Base-by-base conservation (phyloP, 2,329 filamentous ascomycete genomes). In the Ascochyta koolunga region DNA sequence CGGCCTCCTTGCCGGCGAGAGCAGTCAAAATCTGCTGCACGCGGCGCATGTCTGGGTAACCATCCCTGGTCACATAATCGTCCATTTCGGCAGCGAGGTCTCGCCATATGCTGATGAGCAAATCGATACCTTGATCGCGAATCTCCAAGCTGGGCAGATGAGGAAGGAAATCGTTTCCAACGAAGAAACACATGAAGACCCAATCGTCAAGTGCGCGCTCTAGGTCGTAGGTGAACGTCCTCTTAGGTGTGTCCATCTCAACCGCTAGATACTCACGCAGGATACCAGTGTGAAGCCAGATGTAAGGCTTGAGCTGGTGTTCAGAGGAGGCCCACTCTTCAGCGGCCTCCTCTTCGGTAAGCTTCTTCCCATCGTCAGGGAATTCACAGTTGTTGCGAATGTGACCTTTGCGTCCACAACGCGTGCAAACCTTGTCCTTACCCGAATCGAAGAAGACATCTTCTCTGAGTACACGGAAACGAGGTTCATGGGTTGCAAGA, bases 161-260 rank as follows among this genome's bases (percentile, higher is more conserved):
- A 44, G 95, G 95, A 64, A 99, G 79, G 78, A 99, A 99, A 79
- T 99, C 96, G 76, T 99, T 99, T 63, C 93, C 93, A 51, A 98
- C 93, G 73, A 98, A 98, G 79, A 96, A 98, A 78, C 93, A 98
- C 87, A 98, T 95, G 75, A 98, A 98, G 13, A 98, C 91, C 95
- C 93, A 98, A 72, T 98, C 93, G 75, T 98, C 95, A 54, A 98
- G 85, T 22, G 93, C 93, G 61, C 95, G 87, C 76, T 99, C 95
- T 38, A 99, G 82, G 72, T 99, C 92, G 76, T 96, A 98, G 49
- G 86, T 85, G 77, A 98, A 98, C 1, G 88, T 88, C 62, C 96
- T 85, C 50, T 87, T 84, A 16, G 91, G 88, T 29, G 97, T 88
- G 67, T 89, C 84, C 67, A 99, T 86, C 76, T 99, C 95, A 45